Percentiles rank a stretch among this genome's conserved stretches.
These are phyloP conservation scores for Setaria viridis DNA, from an alignment of 202 grass and related monocot genomes.

Conservation along the genomic window DNA sequence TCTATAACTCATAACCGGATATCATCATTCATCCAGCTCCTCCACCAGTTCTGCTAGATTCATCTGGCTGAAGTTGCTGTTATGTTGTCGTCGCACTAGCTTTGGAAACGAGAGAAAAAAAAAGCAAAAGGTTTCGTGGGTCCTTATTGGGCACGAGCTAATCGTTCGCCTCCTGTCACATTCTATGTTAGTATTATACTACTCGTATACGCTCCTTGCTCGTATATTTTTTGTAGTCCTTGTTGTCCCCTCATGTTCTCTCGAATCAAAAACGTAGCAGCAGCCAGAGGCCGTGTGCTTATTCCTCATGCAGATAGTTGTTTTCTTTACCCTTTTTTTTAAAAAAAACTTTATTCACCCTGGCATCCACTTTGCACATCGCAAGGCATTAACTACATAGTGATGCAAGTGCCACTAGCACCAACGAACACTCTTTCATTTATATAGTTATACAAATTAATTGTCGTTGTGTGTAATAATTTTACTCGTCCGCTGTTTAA, in stretches of 20 bases:
- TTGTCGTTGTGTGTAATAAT: constrained; percentile 5
- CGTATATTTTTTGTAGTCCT: not conserved
- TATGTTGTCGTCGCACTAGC: constrained; percentile 39
- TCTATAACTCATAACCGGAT: not conserved
- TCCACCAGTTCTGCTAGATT: constrained; percentile 18
- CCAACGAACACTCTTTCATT: constrained; percentile 9
- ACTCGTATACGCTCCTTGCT: not conserved
- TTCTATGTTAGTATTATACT: not conserved
- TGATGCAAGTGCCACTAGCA: constrained; percentile 38
- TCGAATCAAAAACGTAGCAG: constrained; percentile 42
- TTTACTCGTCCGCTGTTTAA: not conserved
- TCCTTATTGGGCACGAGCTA: constrained; percentile 10
- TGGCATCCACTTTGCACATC: constrained; percentile 42
- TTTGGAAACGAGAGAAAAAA: not conserved
- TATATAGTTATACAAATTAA: not conserved
- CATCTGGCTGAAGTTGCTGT: constrained; percentile 32
- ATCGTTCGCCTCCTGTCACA: constrained; percentile 30
- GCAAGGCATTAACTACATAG: constrained; percentile 27
- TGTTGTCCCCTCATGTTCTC: constrained; percentile 27
- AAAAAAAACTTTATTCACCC: not conserved
- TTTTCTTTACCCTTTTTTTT: not conserved
- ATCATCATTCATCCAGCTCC: not conserved
- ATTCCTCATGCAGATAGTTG: constrained; percentile 8
- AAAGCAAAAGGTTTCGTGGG: not conserved
- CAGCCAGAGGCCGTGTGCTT: not conserved